These are phyloP conservation scores for Penicillium canariense DNA, from an alignment of 495 filamentous ascomycete genomes.

Conservation along the genomic window DNA sequence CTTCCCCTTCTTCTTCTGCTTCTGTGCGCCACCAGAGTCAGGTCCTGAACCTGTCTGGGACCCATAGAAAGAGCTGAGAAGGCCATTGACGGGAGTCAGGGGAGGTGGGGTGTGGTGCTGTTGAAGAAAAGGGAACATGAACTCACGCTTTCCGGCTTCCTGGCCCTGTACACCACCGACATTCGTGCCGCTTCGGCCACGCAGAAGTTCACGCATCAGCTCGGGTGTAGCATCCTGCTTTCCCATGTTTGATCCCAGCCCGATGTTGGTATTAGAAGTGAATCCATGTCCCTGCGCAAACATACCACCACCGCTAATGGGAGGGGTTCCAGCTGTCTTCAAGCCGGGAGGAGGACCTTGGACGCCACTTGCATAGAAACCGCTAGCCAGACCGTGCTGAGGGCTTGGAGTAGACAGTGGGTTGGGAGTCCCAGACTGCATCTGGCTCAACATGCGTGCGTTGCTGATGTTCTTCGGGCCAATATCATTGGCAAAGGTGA, in stretches of 20 bases:
- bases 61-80: conserved; percentile 87
- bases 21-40: conserved; percentile 73
- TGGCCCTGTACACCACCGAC: conserved; percentile 60
- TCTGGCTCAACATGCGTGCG: conserved; percentile 82
- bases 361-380: conserved; percentile 59
- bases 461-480: conserved; percentile 81
- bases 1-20: conserved; percentile 99
- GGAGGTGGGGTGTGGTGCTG: conserved; percentile 83
- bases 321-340: conserved; percentile 90
- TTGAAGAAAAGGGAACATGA: conserved; percentile 76
- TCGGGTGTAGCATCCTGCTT: conserved; percentile 74
- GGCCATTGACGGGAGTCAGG: conserved; percentile 83
- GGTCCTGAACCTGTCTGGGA: conserved; percentile 77
- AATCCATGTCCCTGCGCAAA: conserved; percentile 79
- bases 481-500: conserved; percentile 80
- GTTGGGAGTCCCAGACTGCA: conserved; percentile 67
- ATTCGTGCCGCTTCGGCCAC: conserved; percentile 55
- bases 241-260: conserved; percentile 62
- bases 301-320: conserved; percentile 72
- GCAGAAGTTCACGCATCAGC: conserved; percentile 75
- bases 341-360: conserved; percentile 93
- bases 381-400: conserved; percentile 42
- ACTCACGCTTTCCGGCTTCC: conserved; percentile 95
- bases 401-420: conserved; percentile 57
- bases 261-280: conserved; percentile 60